phyloP scores from a whole-genome alignment of 495 filamentous ascomycete genomes.

The Aspergillus asperescens region DNA sequence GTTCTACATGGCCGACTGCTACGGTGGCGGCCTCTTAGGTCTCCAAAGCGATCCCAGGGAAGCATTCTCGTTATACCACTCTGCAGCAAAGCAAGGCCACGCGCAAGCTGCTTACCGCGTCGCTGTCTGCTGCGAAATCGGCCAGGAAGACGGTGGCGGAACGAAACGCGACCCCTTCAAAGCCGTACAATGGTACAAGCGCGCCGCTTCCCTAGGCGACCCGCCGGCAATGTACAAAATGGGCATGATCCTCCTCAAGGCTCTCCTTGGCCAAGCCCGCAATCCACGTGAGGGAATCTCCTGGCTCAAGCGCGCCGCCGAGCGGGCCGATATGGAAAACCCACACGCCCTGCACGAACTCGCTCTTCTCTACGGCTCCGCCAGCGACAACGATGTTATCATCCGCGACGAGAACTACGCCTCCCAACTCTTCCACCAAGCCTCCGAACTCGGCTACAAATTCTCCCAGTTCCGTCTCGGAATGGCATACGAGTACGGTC shows the following conservation, averaged over 20 bases:
- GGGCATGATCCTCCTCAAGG: slow-evolving; percentile 91
- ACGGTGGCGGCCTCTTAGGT: slow-evolving; percentile 67
- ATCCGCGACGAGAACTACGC: slow-evolving; percentile 77
- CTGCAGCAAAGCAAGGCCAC: slow-evolving; percentile 84
- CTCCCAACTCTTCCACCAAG: slow-evolving; percentile 71
- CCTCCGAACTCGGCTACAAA: slow-evolving; percentile 89
- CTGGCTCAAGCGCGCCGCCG: slow-evolving; percentile 90
- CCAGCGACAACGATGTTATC: slow-evolving; percentile 61
- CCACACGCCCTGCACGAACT: slow-evolving; percentile 95
- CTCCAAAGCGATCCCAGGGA: slow-evolving; percentile 77
- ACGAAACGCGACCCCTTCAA: slow-evolving; percentile 86
- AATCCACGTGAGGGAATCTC: slow-evolving; percentile 79
- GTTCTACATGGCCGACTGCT: slow-evolving; percentile 89
- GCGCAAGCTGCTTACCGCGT: slow-evolving; percentile 85
- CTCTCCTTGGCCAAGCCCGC: slow-evolving; percentile 81
- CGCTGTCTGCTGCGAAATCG: slow-evolving; percentile 95
- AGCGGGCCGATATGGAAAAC: slow-evolving; percentile 81
- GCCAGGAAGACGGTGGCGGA: slow-evolving; percentile 87
- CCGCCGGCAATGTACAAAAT: slow-evolving; percentile 97
- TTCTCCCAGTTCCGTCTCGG: slow-evolving; percentile 90
- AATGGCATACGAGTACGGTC: slow-evolving; percentile 82
- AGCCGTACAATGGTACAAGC: slow-evolving; percentile 96
- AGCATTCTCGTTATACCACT: slow-evolving; percentile 88
- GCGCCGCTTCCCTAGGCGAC: slow-evolving; percentile 83
- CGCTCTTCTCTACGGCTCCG: slow-evolving; percentile 74